Evolutionary conservation across 2,329 filamentous ascomycete genomes (phyloP).

Genomic region (Pseudogymnoascus sp.): DNA sequence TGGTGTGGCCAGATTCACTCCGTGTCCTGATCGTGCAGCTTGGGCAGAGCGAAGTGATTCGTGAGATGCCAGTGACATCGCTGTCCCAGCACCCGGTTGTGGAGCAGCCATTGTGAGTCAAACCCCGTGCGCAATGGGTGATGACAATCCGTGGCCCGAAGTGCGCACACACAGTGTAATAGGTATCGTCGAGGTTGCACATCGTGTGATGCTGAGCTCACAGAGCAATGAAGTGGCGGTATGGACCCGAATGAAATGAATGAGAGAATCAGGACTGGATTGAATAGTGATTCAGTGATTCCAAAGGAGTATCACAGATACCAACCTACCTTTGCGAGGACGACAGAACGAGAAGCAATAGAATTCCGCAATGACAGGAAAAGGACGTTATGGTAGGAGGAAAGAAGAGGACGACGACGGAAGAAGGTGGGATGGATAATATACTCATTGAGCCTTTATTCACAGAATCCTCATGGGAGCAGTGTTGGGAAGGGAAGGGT

Average conservation of each 20-base stretch:
- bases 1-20: not conserved
- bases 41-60: not conserved
- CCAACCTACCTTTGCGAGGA: not conserved
- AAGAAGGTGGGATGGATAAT: not conserved
- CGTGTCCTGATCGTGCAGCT: not conserved
- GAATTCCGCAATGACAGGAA: not conserved
- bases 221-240: not conserved
- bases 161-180: not conserved
- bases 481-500: not conserved
- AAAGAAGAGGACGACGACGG: not conserved
- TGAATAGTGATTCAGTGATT: not conserved
- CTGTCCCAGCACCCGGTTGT: not conserved
- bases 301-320: not conserved
- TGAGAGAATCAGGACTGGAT: not conserved
- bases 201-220: not conserved
- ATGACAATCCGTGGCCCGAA: not conserved
- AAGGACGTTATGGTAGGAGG: not conserved
- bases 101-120: not conserved
- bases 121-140: not conserved
- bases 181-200: not conserved
- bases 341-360: not conserved
- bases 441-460: not conserved
- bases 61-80: not conserved
- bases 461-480: not conserved
- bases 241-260: not conserved